These are phyloP conservation scores for Russula dissimulans DNA, from an alignment of 768 basidiomycete genomes.

Conservation along the genomic window DNA sequence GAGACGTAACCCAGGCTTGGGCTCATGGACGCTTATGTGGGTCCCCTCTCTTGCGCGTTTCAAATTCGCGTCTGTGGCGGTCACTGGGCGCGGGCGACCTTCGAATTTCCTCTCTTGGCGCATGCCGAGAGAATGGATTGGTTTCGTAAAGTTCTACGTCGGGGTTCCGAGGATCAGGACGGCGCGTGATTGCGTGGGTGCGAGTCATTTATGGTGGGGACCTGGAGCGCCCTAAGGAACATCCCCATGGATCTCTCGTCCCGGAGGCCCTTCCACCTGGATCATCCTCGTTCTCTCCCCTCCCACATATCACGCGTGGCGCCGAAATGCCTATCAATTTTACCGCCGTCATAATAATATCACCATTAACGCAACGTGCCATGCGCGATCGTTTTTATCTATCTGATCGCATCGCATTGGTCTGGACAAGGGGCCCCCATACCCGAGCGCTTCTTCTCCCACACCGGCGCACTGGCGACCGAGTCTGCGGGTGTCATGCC, in stretches of 20 bases:
- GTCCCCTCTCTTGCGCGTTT: neutral
- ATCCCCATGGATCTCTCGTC: neutral
- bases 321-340: neutral
- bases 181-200: neutral
- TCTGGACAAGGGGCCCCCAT: neutral
- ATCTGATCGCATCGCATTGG: neutral
- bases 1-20: slow-evolving; percentile 4
- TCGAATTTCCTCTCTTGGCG: neutral
- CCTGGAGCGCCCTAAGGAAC: slow-evolving; percentile 2
- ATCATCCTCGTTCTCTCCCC: neutral
- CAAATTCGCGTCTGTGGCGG: neutral
- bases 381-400: neutral
- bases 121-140: neutral
- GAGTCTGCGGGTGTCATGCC: neutral
- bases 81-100: neutral
- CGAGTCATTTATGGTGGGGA: neutral
- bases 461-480: slow-evolving; percentile 11
- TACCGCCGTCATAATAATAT: neutral
- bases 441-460: neutral
- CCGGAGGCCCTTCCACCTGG: neutral
- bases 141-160: neutral
- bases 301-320: neutral
- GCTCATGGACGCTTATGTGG: neutral
- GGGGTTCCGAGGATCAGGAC: slow-evolving; percentile 6
- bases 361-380: neutral